A percentile compares a stretch with the other conserved stretches of the same genome.
These are phyloP conservation scores for Dictyostelium intermedium DNA, from an alignment of 78 protist genomes.

Conservation along the genomic window DNA sequence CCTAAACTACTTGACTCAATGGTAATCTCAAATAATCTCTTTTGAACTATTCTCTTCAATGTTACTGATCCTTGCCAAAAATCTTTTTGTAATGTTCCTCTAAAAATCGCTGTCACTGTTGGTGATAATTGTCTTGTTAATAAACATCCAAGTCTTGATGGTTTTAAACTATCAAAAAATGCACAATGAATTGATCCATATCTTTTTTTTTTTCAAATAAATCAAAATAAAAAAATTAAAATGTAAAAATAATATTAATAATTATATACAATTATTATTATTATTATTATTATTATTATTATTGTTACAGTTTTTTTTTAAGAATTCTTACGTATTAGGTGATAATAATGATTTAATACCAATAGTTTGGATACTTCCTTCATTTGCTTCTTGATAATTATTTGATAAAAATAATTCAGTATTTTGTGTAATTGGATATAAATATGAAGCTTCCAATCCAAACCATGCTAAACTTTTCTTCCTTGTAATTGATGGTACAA, in stretches of 20 bases:
- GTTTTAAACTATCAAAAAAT: neutral
- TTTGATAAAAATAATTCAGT: neutral
- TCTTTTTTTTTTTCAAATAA: neutral
- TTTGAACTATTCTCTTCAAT: slow-evolving; percentile 22
- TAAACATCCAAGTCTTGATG: neutral
- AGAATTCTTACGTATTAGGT: neutral
- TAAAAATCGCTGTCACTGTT: neutral
- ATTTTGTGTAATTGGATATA: neutral
- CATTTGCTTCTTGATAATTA: neutral
- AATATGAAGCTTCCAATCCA: neutral
- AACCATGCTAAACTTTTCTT: neutral
- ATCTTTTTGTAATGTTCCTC: neutral
- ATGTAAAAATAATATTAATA: neutral
- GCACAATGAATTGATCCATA: neutral
- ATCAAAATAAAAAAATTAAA: neutral
- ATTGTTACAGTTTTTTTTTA: neutral
- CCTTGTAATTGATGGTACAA: neutral
- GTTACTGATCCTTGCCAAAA: neutral
- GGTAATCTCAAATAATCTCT: slow-evolving; percentile 24
- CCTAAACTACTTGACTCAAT: neutral
- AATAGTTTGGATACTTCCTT: neutral
- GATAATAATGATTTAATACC: neutral
- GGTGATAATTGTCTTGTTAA: neutral
- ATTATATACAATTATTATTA: neutral
- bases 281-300: neutral